Conservation (phyloP, 129 eudicot genomes). For the Tagetes erecta region DNA sequence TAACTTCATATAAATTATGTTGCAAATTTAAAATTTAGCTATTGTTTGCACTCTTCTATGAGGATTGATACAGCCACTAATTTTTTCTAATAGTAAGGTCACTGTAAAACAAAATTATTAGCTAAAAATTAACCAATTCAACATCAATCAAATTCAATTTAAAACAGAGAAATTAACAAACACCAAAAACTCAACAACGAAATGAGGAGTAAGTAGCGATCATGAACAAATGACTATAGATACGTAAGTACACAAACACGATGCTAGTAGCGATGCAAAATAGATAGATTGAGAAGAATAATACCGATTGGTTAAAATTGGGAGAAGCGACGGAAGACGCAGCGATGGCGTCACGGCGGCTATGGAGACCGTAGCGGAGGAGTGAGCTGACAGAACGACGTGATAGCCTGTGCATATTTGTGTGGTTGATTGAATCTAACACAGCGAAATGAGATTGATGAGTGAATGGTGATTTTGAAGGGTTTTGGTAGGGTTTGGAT, state of each 20-base stretch:
- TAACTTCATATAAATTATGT: not conserved
- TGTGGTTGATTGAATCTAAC: conserved; percentile 1
- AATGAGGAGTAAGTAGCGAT: not conserved
- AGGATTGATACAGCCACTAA: not conserved
- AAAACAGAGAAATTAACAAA: not conserved
- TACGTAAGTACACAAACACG: not conserved
- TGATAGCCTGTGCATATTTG: conserved; percentile 72
- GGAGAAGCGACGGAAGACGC: conserved; percentile 43
- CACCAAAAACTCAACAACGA: not conserved
- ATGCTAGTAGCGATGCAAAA: not conserved
- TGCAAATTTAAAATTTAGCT: not conserved
- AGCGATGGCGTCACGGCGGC: conserved; percentile 42
- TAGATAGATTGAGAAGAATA: not conserved
- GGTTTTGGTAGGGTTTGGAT: conserved; percentile 42
- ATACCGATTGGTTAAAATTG: conserved; percentile 41
- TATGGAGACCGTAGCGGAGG: conserved; percentile 55
- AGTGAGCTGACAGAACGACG: conserved; percentile 66
- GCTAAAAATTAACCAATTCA: not conserved
- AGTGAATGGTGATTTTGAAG: not conserved
- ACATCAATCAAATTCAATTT: not conserved
- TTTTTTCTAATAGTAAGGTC: not conserved
- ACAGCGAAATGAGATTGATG: not conserved
- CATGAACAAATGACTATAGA: not conserved
- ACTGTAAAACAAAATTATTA: not conserved
- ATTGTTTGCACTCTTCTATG: not conserved